Evolutionary conservation across 805 yeast species (phyloP).

Genomic region (Nakazawaea laoshanensis): DNA sequence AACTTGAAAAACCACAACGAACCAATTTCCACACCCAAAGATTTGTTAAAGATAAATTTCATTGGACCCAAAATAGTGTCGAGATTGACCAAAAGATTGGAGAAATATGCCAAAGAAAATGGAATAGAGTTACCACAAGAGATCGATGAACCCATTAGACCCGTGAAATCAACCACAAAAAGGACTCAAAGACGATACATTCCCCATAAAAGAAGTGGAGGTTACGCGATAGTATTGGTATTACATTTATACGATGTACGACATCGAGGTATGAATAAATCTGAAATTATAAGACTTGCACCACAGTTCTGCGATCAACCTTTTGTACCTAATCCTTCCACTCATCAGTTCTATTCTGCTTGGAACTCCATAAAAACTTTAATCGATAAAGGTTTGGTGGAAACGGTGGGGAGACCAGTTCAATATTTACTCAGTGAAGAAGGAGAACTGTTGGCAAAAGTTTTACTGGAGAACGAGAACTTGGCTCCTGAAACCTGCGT

Average conservation of each 20-base stretch:
- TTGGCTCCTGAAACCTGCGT: no score
- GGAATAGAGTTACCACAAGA: slow-evolving; percentile 35
- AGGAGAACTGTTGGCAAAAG: slow-evolving; percentile 55
- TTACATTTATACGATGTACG: slow-evolving; percentile 39
- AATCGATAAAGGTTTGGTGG: slow-evolving; percentile 50
- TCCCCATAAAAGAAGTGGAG: slow-evolving; percentile 74
- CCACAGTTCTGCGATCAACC: slow-evolving; percentile 47
- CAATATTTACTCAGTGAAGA: slow-evolving; percentile 58
- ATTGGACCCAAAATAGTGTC: slow-evolving; percentile 67
- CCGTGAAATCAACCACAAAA: slow-evolving; percentile 14
- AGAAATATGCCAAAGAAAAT: slow-evolving; percentile 47
- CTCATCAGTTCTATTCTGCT: slow-evolving; percentile 61
- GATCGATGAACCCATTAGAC: slow-evolving; percentile 14
- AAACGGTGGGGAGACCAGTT: slow-evolving; percentile 47
- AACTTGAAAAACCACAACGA: slow-evolving; percentile 36
- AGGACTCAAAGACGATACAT: slow-evolving; percentile 36
- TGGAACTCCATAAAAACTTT: slow-evolving; percentile 68
- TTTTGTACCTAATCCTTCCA: slow-evolving; percentile 50
- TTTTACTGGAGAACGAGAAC: slow-evolving; percentile 5
- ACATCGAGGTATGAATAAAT: slow-evolving; percentile 53
- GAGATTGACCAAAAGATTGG: slow-evolving; percentile 36
- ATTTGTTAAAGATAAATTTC: slow-evolving; percentile 50
- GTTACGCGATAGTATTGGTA: slow-evolving; percentile 69
- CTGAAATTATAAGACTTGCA: slow-evolving; percentile 47
- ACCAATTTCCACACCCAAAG: slow-evolving; percentile 44